These are phyloP conservation scores for Articulospora tetracladia DNA, from an alignment of 495 filamentous ascomycete genomes.

Conservation along the genomic window DNA sequence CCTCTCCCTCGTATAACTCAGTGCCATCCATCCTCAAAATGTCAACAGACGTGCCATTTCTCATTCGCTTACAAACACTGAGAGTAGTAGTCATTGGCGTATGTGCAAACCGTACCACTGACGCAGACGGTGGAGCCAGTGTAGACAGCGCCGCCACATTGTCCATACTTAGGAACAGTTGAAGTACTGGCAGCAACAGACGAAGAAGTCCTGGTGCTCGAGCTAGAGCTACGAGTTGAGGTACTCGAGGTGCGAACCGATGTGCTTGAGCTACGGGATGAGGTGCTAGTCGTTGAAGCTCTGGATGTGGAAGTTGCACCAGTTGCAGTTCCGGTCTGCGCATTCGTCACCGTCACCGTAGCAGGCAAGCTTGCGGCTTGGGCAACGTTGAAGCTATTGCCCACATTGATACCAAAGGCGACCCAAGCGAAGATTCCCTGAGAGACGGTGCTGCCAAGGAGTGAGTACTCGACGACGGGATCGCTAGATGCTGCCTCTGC, in stretches of 20 bases:
- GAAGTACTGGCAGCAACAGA: neutral
- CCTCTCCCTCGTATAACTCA: no score
- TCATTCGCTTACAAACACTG: conserved; percentile 27
- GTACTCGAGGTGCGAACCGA: neutral
- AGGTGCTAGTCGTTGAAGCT: neutral
- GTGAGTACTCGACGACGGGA: conserved; percentile 53
- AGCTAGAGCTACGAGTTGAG: neutral
- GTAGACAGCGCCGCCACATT: conserved; percentile 12
- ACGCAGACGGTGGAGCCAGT: conserved; percentile 19
- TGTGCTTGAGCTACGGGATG: neutral
- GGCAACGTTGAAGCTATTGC: conserved; percentile 27
- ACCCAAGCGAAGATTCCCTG: conserved; percentile 53
- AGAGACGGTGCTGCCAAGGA: conserved; percentile 41
- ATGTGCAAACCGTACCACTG: conserved; percentile 16
- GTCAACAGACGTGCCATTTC: no score
- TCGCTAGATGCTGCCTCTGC: conserved; percentile 48
- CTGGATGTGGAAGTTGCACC: neutral
- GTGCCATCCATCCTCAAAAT: no score
- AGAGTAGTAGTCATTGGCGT: conserved; percentile 27
- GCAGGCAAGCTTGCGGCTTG: neutral
- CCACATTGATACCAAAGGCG: conserved; percentile 40
- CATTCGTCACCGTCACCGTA: neutral
- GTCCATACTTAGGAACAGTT: conserved; percentile 20
- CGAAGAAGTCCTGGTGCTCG: neutral
- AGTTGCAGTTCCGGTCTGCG: neutral